Base-by-base conservation (phyloP, 768 basidiomycete genomes). In the Leucocoprinus birnbaumii region DNA sequence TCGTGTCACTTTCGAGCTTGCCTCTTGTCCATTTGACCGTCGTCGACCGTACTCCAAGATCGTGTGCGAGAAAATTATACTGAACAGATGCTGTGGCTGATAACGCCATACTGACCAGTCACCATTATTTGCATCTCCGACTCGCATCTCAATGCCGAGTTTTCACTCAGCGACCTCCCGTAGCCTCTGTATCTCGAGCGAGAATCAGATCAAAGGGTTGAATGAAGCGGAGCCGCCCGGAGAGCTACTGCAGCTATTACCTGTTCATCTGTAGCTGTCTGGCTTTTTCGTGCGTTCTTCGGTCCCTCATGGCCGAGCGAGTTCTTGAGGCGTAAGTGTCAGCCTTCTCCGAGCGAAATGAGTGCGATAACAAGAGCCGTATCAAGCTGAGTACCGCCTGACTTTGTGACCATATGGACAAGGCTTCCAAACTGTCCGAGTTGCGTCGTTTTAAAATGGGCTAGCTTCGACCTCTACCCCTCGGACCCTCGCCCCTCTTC, bases 341-440 rank as follows among this genome's bases (percentile, higher is more conserved):
- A 3, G n/a, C 16, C 38, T 38, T 31, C 31, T 31, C 11, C 6
- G 31, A 31, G 11, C 31, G 31, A 11, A 31, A 31, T 5, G 31
- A 11, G 24, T 22, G 13, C 31, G 22, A 40, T 21, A 40, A n/a
- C 34, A 38, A 16, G 16, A 38, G 38, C 38, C 38, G 38, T 38
- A 38, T 38, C 38, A 38, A 14, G 9, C 4, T 38, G 8, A 3
- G 3, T 3, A 3, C 38, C 38, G n/a, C 27, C 19, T 43, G 43
- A 45, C 43, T 22, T 37, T 43, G 34, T 44, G 11, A 31, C 53
- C 53, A 46, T 45, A 46, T 54, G 53, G 53, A 31, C 5, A 31
- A 31, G 31, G 6, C 31, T 5, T 31, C 31, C 31, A 11, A 31
- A 31, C 6, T 21, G 11, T 53, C 5, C 16, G 18, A 14, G 6